Evolutionary conservation across 768 basidiomycete species (phyloP).

Genomic region (Hemileccinum rubropunctum): DNA sequence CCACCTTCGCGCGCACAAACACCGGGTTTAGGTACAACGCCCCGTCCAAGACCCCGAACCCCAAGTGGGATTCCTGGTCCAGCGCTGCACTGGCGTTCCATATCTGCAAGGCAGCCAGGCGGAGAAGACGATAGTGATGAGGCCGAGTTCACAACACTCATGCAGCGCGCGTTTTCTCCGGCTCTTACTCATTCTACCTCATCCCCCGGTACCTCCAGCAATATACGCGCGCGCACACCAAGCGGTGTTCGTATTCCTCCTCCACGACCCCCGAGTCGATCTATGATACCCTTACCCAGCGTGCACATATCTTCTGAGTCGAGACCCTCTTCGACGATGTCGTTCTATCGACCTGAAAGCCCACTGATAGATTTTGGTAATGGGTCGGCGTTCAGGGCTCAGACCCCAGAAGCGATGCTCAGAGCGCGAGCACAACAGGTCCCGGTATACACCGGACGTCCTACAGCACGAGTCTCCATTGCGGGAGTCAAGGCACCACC

Average conservation of each 20-base stretch:
- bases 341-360: conserved; percentile 58
- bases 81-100: conserved; percentile 44
- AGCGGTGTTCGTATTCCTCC: conserved; percentile 46
- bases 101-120: conserved; percentile 47
- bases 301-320: conserved; percentile 69
- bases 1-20: conserved; percentile 61
- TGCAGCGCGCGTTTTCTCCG: conserved; percentile 62
- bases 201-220: conserved; percentile 32
- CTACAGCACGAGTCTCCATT: conserved; percentile 38
- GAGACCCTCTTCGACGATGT: conserved; percentile 70
- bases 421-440: conserved; percentile 60
- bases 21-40: conserved; percentile 44
- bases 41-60: conserved; percentile 73
- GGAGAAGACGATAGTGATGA: conserved; percentile 46
- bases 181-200: conserved; percentile 51
- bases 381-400: conserved; percentile 46
- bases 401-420: conserved; percentile 66
- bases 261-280: conserved; percentile 75
- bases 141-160: conserved; percentile 39
- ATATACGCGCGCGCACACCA: conserved; percentile 38
- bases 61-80: conserved; percentile 79
- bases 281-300: conserved; percentile 79
- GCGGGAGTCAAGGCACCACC: conserved; percentile 53
- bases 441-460: conserved; percentile 49
- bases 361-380: conserved; percentile 38